phyloP scores from a whole-genome alignment of 2,329 filamentous ascomycete genomes.

The Alternaria infectoria region DNA sequence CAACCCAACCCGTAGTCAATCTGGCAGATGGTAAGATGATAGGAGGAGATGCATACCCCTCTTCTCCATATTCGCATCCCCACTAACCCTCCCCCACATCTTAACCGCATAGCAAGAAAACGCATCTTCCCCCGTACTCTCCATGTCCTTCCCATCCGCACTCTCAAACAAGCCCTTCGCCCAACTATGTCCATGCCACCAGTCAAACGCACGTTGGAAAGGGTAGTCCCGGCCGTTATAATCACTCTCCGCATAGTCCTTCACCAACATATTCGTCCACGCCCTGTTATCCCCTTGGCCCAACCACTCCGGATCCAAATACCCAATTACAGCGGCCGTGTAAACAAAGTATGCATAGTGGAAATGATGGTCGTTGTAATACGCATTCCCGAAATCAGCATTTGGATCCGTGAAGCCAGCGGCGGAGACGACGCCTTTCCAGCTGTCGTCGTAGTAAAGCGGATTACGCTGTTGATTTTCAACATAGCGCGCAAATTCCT shows the following conservation, averaged over 20 bases:
- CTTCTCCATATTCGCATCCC: conserved; percentile 80
- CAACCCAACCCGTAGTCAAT: too few relatives aligned
- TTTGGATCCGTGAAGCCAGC: conserved; percentile 75
- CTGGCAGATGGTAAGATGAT: too few relatives aligned
- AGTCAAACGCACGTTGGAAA: conserved; percentile 84
- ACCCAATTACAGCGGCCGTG: conserved; percentile 80
- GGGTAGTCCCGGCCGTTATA: conserved; percentile 69
- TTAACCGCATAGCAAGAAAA: conserved; percentile 88
- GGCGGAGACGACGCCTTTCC: conserved; percentile 82
- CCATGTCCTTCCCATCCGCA: conserved; percentile 80
- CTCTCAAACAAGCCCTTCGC: conserved; percentile 78
- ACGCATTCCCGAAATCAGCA: conserved; percentile 84
- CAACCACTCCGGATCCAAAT: conserved; percentile 79
- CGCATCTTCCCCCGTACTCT: conserved; percentile 88
- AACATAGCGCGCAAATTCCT: conserved; percentile 56
- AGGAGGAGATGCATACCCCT: conserved; percentile 47
- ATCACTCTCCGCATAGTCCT: conserved; percentile 86
- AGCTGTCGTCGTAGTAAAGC: conserved; percentile 64
- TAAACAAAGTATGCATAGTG: conserved; percentile 87
- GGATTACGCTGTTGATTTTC: conserved; percentile 54
- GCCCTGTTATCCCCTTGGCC: conserved; percentile 66
- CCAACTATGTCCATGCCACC: conserved; percentile 95
- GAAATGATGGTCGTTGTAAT: conserved; percentile 74
- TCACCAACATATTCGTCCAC: conserved; percentile 82
- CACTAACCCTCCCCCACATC: conserved; percentile 85